A percentile compares a stretch with the other conserved stretches of the same genome.
phyloP scores from a whole-genome alignment of 106 monocot species.

The Amphibolis antarctica region DNA sequence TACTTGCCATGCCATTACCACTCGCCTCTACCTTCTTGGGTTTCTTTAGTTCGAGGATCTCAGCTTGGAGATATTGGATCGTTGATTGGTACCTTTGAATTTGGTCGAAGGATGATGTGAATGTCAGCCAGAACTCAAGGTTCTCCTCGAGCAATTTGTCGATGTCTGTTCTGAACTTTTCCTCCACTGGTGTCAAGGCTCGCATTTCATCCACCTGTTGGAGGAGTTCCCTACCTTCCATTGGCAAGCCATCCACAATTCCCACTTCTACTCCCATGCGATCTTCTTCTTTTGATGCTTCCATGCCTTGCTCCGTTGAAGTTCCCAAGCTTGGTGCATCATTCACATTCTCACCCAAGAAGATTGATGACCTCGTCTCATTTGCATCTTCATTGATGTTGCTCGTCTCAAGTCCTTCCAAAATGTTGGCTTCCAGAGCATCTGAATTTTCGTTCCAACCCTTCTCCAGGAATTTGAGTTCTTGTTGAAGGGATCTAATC shows the following conservation, averaged over 20 bases:
- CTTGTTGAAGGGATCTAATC: slow-evolving; percentile 34
- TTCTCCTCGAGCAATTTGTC: slow-evolving; percentile 76
- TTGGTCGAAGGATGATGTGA: slow-evolving; percentile 72
- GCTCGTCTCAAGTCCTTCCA: no score
- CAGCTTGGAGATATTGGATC: slow-evolving; percentile 33
- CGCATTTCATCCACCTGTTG: slow-evolving; percentile 4
- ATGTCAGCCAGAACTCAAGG: slow-evolving; percentile 83
- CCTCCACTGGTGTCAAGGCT: slow-evolving; percentile 29
- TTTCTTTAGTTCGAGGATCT: slow-evolving; percentile 29
- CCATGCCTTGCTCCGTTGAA: no score
- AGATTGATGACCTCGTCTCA: no score
- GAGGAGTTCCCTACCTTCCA: background rate
- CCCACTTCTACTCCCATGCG: background rate
- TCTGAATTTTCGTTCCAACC: no score
- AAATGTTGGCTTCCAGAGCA: no score
- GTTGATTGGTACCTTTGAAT: slow-evolving; percentile 45
- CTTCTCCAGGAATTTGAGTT: slow-evolving; percentile 11
- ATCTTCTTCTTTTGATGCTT: background rate
- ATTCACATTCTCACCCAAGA: no score
- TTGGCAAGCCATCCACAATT: background rate
- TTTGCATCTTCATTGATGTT: no score
- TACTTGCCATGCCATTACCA: background rate
- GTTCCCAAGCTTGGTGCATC: no score
- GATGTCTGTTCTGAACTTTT: slow-evolving; percentile 68
- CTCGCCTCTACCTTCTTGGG: slow-evolving; percentile 11